A percentile compares a stretch with the other conserved stretches of the same genome.
phyloP scores from a whole-genome alignment of 805 yeast genomes.

The Candida caryicola region DNA sequence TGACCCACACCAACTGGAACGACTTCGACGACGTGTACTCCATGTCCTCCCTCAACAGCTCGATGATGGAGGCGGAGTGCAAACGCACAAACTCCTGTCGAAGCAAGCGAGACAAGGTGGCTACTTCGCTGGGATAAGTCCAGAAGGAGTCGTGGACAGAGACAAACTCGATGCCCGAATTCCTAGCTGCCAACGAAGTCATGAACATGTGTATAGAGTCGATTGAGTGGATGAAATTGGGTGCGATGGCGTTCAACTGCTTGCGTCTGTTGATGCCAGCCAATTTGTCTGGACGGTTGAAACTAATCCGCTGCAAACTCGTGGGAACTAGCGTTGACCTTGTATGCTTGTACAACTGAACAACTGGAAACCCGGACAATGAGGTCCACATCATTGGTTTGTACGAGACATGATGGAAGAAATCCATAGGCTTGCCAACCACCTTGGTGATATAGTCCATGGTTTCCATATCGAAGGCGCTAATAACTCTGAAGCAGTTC shows the following conservation, averaged over 20 bases:
- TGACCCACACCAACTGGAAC: constrained; percentile 35
- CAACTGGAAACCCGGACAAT: constrained; percentile 39
- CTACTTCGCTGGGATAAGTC: constrained; percentile 37
- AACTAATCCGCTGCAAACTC: constrained; percentile 20
- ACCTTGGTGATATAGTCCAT: constrained; percentile 4
- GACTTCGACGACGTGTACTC: constrained; percentile 18
- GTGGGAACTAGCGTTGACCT: constrained; percentile 15
- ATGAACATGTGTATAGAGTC: constrained; percentile 40
- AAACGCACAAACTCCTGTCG: constrained; percentile 36
- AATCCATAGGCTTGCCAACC: constrained; percentile 9
- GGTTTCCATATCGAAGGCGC: constrained; percentile 21
- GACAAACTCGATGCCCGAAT: constrained; percentile 25
- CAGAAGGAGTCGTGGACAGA: constrained; percentile 46
- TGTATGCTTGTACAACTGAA: constrained; percentile 32
- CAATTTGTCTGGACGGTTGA: constrained; percentile 17
- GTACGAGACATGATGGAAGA: constrained; percentile 18
- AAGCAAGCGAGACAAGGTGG: constrained; percentile 21
- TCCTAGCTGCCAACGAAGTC: constrained; percentile 28
- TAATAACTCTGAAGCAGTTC: constrained; percentile 29
- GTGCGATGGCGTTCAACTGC: constrained; percentile 39
- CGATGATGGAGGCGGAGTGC: constrained; percentile 26
- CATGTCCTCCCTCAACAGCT: constrained; percentile 26
- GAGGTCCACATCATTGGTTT: constrained; percentile 44
- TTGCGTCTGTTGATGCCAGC: constrained; percentile 27
- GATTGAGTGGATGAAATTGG: constrained; percentile 43